Evolutionary conservation across 1,284 basidiomycete species (phyloP).

Genomic region (Melanopsichium pennsylvanicum): DNA sequence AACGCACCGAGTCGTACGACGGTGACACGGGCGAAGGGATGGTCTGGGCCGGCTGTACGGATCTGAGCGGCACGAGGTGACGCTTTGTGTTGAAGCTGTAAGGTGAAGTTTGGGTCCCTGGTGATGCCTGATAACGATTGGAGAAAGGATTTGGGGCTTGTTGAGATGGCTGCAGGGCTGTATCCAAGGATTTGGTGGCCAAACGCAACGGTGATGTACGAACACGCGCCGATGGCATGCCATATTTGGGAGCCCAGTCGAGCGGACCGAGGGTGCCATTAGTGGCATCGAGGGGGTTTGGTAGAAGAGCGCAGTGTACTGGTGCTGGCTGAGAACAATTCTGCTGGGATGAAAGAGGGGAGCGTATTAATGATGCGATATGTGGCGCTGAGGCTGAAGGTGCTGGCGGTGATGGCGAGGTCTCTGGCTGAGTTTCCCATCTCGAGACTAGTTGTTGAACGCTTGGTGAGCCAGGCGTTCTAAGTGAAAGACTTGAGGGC

Average conservation of each 20-base stretch:
- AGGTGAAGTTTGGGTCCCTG: not conserved
- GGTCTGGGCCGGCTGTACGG: conserved; percentile 21
- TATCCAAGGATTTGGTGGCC: not conserved
- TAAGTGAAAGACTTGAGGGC: conserved; percentile 24
- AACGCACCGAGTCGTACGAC: not conserved
- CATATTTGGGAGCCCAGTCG: conserved; percentile 46
- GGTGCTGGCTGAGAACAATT: not conserved
- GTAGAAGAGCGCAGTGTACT: conserved; percentile 7
- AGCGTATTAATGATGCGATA: not conserved
- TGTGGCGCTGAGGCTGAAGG: not conserved
- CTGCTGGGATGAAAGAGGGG: not conserved
- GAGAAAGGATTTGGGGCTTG: conserved; percentile 1
- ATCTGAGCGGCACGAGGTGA: conserved; percentile 27
- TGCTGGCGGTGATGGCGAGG: not conserved
- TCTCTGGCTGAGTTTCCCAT: conserved; percentile 21
- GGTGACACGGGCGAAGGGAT: conserved; percentile 21
- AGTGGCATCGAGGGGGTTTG: conserved; percentile 20
- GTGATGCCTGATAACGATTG: not conserved
- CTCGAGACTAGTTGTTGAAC: conserved; percentile 37
- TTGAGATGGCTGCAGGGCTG: conserved; percentile 1
- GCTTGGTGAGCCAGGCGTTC: conserved; percentile 23
- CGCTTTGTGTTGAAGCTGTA: not conserved
- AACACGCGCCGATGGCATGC: conserved; percentile 7
- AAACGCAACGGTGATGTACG: conserved; percentile 1
- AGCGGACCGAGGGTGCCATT: conserved; percentile 38